phyloP scores from a whole-genome alignment of 768 basidiomycete genomes.

The Leccinum longicurvipes region DNA sequence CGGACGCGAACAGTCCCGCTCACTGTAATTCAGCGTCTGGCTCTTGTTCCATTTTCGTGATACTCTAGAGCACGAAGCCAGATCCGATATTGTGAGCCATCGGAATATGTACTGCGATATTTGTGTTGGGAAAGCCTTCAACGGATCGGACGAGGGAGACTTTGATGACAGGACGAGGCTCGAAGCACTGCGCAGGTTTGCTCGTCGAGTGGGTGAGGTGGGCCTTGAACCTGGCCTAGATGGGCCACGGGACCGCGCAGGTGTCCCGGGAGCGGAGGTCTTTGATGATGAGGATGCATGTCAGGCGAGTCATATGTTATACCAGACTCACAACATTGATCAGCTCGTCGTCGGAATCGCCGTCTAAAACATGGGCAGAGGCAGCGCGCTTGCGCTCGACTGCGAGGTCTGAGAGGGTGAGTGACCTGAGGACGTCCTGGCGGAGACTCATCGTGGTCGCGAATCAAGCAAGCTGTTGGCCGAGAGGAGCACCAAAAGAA shows the following conservation, averaged over 20 bases:
- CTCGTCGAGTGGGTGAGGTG: constrained; percentile 34
- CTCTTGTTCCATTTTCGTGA: constrained; percentile 86
- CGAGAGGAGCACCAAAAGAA: not conserved
- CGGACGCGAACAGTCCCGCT: constrained; percentile 11
- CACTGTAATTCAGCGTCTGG: constrained; percentile 89
- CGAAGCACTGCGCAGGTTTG: constrained; percentile 20
- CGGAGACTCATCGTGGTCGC: constrained; percentile 58
- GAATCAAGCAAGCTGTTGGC: constrained; percentile 1
- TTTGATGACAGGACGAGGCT: constrained; percentile 26
- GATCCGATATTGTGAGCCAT: constrained; percentile 55
- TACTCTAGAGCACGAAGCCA: constrained; percentile 76
- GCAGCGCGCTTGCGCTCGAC: constrained; percentile 23
- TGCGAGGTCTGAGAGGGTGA: constrained; percentile 36
- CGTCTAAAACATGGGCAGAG: constrained; percentile 25
- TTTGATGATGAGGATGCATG: constrained; percentile 26
- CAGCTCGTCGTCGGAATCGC: constrained; percentile 65
- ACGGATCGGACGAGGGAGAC: constrained; percentile 46
- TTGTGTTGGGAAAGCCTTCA: constrained; percentile 75
- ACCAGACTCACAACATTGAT: constrained; percentile 61
- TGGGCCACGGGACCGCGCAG: constrained; percentile 57
- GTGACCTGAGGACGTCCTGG: constrained; percentile 65
- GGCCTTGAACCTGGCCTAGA: constrained; percentile 46
- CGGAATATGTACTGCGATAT: constrained; percentile 76
- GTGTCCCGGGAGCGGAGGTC: constrained; percentile 69
- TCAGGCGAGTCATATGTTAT: not conserved